phyloP scores from a whole-genome alignment of 2,329 filamentous ascomycete species.

The Fusarium sp. region DNA sequence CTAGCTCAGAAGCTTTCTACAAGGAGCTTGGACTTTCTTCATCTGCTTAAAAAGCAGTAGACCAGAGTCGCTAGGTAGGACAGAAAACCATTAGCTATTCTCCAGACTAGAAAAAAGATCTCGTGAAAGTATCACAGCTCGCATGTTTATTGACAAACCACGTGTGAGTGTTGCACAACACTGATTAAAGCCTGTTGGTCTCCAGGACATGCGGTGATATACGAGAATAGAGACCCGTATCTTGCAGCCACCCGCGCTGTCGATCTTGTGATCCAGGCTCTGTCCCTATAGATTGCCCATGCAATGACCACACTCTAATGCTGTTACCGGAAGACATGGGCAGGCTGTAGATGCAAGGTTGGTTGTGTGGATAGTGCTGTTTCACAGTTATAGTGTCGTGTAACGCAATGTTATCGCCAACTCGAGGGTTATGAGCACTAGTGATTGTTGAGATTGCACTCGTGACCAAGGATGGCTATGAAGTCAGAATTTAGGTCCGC shows the following conservation, averaged over 20 bases:
- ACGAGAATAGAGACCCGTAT: conserved; percentile 38
- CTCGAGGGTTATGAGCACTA: not conserved
- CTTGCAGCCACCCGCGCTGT: conserved; percentile 29
- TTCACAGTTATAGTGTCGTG: conserved; percentile 15
- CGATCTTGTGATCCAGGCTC: conserved; percentile 21
- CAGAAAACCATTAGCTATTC: not conserved
- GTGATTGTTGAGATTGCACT: not conserved
- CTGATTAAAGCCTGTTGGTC: not conserved
- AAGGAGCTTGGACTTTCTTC: conserved; percentile 74
- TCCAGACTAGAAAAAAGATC: not conserved
- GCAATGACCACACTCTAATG: conserved; percentile 17
- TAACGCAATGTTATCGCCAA: conserved; percentile 22
- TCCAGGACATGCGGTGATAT: conserved; percentile 21
- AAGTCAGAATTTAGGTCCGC: not conserved
- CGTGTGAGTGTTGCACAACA: conserved; percentile 12
- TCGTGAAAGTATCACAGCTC: not conserved
- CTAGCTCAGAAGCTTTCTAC: conserved; percentile 85
- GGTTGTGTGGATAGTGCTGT: conserved; percentile 17
- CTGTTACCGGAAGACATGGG: conserved; percentile 6
- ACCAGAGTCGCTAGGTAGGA: conserved; percentile 4
- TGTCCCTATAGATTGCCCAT: conserved; percentile 11
- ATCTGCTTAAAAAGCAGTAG: conserved; percentile 20
- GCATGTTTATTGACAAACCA: conserved; percentile 10
- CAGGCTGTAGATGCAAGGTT: conserved; percentile 19
- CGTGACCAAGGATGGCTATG: not conserved